A percentile compares a stretch with the other conserved stretches of the same genome.
Conservation (phyloP, 2,329 filamentous ascomycete genomes). For the Xylariaceae sp. region DNA sequence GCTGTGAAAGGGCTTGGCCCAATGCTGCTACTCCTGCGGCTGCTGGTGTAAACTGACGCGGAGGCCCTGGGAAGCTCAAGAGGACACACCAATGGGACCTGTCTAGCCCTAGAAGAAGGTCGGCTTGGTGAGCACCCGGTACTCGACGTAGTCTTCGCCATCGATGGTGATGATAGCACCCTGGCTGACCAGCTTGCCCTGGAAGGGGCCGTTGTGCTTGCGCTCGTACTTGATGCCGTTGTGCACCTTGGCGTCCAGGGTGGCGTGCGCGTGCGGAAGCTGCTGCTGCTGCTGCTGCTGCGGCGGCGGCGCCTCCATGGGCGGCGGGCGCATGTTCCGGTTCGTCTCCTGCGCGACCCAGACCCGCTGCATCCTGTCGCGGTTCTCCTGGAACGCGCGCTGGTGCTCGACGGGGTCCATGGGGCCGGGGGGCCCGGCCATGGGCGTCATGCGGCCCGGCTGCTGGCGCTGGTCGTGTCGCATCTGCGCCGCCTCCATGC, state of each 20-base stretch:
- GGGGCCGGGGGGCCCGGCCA: slow-evolving; percentile 3
- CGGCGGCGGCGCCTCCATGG: too few species aligned
- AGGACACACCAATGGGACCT: background rate
- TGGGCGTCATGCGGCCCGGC: slow-evolving; percentile 32
- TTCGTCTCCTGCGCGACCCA: slow-evolving; percentile 45
- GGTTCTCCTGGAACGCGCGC: slow-evolving; percentile 39
- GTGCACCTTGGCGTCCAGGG: slow-evolving; percentile 48
- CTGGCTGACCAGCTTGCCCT: slow-evolving; percentile 55
- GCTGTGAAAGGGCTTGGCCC: background rate
- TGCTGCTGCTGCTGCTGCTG: slow-evolving; percentile 5
- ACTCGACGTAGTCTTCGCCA: slow-evolving; percentile 61
- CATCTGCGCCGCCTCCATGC: slow-evolving; percentile 42
- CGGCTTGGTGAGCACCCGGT: slow-evolving; percentile 56
- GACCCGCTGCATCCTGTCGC: slow-evolving; percentile 46
- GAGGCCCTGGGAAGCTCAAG: too few species aligned
- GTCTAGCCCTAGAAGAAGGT: slow-evolving; percentile 47
- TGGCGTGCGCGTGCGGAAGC: slow-evolving; percentile 17
- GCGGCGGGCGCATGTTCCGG: slow-evolving; percentile 1
- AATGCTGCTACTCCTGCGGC: background rate
- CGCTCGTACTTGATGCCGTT: slow-evolving; percentile 56
- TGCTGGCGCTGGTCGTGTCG: slow-evolving; percentile 42
- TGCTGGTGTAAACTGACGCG: too few species aligned
- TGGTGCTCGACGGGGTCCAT: slow-evolving; percentile 15
- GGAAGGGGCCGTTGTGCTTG: slow-evolving; percentile 52
- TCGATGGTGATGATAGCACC: slow-evolving; percentile 57